Conservation (phyloP, 257 asterid genomes). For the Galeopsis tetrahit region DNA sequence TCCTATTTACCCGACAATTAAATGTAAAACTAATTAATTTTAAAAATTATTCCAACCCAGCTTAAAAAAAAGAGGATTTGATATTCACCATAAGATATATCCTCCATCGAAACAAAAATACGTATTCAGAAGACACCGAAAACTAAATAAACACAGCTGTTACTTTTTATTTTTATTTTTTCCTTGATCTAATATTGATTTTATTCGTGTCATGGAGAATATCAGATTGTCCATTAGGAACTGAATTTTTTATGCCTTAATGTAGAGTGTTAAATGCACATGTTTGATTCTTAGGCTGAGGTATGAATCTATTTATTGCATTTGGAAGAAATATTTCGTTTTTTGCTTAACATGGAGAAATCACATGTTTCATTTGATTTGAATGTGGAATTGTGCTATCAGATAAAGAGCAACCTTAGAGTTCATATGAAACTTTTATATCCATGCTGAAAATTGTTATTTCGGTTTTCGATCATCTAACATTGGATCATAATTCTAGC, state of each 20-base stretch:
- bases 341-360: constrained; percentile 8
- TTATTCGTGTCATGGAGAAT: not conserved
- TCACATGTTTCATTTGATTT: constrained; percentile 1
- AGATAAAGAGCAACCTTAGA: not conserved
- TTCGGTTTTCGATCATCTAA: constrained; percentile 8
- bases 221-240: not conserved
- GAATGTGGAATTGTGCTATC: constrained; percentile 12
- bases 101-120: not conserved
- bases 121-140: not conserved
- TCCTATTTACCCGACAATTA: not conserved
- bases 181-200: not conserved
- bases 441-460: not conserved
- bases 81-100: not conserved
- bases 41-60: too few relatives aligned
- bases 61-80: not conserved
- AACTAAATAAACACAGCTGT: not conserved
- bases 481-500: not conserved
- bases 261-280: not conserved
- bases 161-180: not conserved
- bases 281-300: constrained; percentile 1
- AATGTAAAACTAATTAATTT: too few relatives aligned
- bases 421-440: not conserved
- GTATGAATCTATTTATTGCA: not conserved
- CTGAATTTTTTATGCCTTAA: not conserved
- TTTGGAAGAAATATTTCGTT: not conserved